These are phyloP conservation scores for Colletotrichum endophyticum DNA, from an alignment of 2,329 filamentous ascomycete genomes.

Conservation along the genomic window DNA sequence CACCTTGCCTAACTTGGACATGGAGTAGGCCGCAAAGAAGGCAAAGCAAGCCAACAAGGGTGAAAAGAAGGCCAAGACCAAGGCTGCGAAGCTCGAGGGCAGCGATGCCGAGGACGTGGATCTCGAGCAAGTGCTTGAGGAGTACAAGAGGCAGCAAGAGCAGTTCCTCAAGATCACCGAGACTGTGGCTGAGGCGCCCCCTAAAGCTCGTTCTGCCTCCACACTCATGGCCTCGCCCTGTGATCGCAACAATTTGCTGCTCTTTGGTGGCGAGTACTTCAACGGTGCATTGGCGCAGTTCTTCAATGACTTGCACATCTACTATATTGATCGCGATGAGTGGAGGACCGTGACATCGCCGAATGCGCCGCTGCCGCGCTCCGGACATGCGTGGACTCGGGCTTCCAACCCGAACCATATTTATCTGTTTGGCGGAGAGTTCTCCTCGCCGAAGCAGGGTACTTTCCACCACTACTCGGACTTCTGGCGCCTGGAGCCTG, in stretches of 20 bases:
- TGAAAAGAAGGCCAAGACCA: slow-evolving; percentile 81
- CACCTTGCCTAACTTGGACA: slow-evolving; percentile 24
- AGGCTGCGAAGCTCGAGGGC: slow-evolving; percentile 74
- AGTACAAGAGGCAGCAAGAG: slow-evolving; percentile 92
- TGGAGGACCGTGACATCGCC: slow-evolving; percentile 92
- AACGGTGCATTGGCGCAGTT: slow-evolving; percentile 85
- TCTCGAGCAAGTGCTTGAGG: slow-evolving; percentile 89
- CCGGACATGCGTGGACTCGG: slow-evolving; percentile 93
- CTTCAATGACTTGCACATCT: slow-evolving; percentile 70
- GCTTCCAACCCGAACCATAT: slow-evolving; percentile 84
- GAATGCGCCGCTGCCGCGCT: slow-evolving; percentile 88
- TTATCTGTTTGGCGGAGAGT: slow-evolving; percentile 95
- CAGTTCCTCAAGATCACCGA: slow-evolving; percentile 95
- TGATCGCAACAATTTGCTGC: slow-evolving; percentile 84
- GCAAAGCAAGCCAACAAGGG: slow-evolving; percentile 87
- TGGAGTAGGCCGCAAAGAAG: slow-evolving; percentile 62
- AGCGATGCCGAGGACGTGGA: slow-evolving; percentile 93
- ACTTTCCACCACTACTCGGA: slow-evolving; percentile 99
- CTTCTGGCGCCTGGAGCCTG: slow-evolving; percentile 92
- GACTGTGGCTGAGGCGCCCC: slow-evolving; percentile 70
- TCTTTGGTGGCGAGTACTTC: slow-evolving; percentile 96
- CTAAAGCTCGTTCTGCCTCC: slow-evolving; percentile 78
- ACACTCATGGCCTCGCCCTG: slow-evolving; percentile 85
- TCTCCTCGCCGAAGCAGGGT: slow-evolving; percentile 94
- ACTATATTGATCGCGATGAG: slow-evolving; percentile 82